phyloP scores from a whole-genome alignment of 495 filamentous ascomycete genomes.

The Podospora comata region DNA sequence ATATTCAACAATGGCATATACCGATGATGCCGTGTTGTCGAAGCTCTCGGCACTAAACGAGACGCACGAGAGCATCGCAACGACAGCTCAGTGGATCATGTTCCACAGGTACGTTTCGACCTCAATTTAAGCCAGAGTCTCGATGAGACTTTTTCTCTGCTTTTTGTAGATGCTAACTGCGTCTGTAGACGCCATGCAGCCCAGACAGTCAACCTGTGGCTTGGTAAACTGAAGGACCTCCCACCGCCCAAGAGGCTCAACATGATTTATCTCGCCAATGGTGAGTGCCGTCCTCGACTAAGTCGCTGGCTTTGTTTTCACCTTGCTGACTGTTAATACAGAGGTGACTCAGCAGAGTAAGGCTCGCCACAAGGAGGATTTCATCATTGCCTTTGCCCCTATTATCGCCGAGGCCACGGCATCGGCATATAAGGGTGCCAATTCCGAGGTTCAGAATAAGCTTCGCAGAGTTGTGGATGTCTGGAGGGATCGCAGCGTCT shows the following conservation, averaged over 20 bases:
- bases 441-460: slow-evolving; percentile 80
- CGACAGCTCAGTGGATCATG: slow-evolving; percentile 97
- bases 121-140: neutral
- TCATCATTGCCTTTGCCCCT: slow-evolving; percentile 83
- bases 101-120: slow-evolving; percentile 78
- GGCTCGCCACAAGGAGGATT: slow-evolving; percentile 84
- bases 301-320: slow-evolving; percentile 16
- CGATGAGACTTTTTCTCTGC: neutral
- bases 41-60: slow-evolving; percentile 95
- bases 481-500: slow-evolving; percentile 85
- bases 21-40: slow-evolving; percentile 85
- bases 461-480: slow-evolving; percentile 87
- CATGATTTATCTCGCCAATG: slow-evolving; percentile 93
- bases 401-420: slow-evolving; percentile 84
- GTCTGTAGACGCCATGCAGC: slow-evolving; percentile 76
- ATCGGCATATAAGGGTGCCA: slow-evolving; percentile 80
- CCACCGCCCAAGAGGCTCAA: slow-evolving; percentile 79
- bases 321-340: slow-evolving; percentile 32
- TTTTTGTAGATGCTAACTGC: slow-evolving; percentile 20
- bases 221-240: slow-evolving; percentile 82
- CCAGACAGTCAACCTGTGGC: slow-evolving; percentile 82
- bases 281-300: slow-evolving; percentile 43
- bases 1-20: slow-evolving; percentile 71
- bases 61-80: slow-evolving; percentile 91
- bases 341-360: slow-evolving; percentile 96